Base-by-base conservation (phyloP, 2,329 filamentous ascomycete genomes). In the Magnaporthiopsis rhizophila region DNA sequence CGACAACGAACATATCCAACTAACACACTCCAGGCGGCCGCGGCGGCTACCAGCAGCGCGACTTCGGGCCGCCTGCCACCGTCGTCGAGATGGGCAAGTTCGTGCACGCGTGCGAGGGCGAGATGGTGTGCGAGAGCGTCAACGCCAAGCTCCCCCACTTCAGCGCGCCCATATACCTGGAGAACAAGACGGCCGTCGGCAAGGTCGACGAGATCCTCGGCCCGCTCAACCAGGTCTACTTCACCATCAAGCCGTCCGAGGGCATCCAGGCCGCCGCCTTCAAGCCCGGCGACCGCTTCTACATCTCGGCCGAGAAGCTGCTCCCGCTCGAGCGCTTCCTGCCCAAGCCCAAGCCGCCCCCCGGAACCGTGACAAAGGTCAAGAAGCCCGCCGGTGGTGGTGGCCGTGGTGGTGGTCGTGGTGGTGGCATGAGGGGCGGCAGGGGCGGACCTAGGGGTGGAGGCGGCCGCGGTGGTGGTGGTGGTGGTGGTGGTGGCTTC, bases 151-250 rank as follows among this genome's bases (percentile, higher is more conserved):
- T 99, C 69, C 95, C 95, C 67, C 96, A 96, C 82, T 99, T 99
- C 89, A 98, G 97, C 83, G 95, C 95, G 67, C 92, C 92, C 70
- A 96, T 99, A 78, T 99, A 95, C 81, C 89, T 98, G 73, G 94
- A 98, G 85, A 99, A 98, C 84, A 99, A 98, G 89, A 94, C 90
- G 59, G 83, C 90, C 67, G 87, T 99, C 76, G 95, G 95, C 77
- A 98, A 98, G 81, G 90, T 99, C 75, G 95, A 99, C 80, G 95
- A 99, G 81, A 90, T 99, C 70, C 89, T 99, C 71, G 95, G 95
- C 65, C 94, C 95, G 68, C 91, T 99, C 79, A 98, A 97, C 84
- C 90, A 97, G 79, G 91, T 98, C 73, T 97, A 90, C 83, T 99
- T 99, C 84, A 98, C 94, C 73, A 90, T 99, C 78, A 98, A 98